A percentile compares a stretch with the other conserved stretches of the same genome.
phyloP scores from a whole-genome alignment of 225 moss, liverwort and hornwort species.

The Marchantia paleacea region DNA sequence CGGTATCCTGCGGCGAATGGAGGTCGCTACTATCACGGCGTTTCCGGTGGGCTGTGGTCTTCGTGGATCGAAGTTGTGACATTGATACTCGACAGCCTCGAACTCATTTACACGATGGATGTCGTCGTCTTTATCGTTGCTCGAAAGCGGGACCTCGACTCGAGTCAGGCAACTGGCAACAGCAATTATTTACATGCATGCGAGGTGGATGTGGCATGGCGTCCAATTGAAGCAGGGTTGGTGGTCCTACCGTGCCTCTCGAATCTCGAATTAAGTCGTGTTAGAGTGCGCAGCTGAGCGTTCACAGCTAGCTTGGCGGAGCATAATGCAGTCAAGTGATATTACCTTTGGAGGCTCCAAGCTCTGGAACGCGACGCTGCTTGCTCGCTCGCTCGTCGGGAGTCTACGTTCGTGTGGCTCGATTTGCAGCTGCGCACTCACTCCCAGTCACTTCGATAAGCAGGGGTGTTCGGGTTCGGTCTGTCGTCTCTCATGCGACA shows the following conservation, averaged over 20 bases:
- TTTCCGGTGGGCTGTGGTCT: neutral
- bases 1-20: too few species aligned
- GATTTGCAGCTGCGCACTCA: neutral
- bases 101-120: neutral
- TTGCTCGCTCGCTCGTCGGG: neutral
- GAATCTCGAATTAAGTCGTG: neutral
- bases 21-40: neutral
- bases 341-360: constrained; percentile 4
- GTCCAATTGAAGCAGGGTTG: neutral
- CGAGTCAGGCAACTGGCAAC: neutral
- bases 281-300: neutral
- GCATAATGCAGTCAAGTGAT: neutral
- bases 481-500: neutral
- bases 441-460: neutral
- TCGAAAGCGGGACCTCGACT: neutral
- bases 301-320: constrained; percentile 18
- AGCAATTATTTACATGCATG: neutral
- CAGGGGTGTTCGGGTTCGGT: neutral
- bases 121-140: neutral
- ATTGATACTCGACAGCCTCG: neutral
- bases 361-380: neutral
- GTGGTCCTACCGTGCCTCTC: neutral
- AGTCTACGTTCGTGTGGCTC: neutral
- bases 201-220: neutral
- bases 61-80: neutral